Evolutionary conservation across 805 yeast genomes (phyloP).

Genomic region (Candida boidinii): DNA sequence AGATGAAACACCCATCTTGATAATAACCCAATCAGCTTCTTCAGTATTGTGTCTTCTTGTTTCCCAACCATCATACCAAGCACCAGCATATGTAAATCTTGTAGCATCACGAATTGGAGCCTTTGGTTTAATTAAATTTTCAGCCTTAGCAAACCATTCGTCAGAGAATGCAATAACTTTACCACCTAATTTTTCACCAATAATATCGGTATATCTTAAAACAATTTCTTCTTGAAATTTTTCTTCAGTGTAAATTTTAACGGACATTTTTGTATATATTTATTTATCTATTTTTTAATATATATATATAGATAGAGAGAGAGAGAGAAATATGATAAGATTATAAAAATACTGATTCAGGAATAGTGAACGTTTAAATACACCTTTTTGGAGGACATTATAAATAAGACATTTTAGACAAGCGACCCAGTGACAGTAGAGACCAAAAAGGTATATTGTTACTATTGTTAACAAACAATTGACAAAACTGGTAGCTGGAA

Average conservation of each 20-base stretch:
- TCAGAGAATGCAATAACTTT: conserved; percentile 61
- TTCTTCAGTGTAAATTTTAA: conserved; percentile 18
- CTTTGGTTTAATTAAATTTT: conserved; percentile 72
- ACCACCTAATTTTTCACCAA: conserved; percentile 82
- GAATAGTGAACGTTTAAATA: no score
- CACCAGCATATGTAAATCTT: conserved; percentile 75
- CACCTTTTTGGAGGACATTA: no score
- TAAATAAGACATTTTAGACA: no score
- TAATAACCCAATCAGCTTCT: conserved; percentile 81
- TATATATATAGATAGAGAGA: neutral
- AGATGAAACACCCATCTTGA: conserved; percentile 74
- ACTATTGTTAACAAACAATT: no score
- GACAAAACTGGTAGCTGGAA: no score
- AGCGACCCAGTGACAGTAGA: no score
- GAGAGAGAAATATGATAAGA: neutral
- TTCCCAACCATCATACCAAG: conserved; percentile 99
- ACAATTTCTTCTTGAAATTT: conserved; percentile 40
- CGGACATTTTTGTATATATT: no score
- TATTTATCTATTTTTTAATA: neutral
- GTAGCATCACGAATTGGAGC: conserved; percentile 79
- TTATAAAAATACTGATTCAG: no score
- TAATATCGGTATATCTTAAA: conserved; percentile 57
- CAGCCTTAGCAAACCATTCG: conserved; percentile 95
- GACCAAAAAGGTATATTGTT: no score
- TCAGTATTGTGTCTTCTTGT: conserved; percentile 86